Conservation (phyloP, 2,329 filamentous ascomycete genomes). For the Pseudogymnoascus sp. region DNA sequence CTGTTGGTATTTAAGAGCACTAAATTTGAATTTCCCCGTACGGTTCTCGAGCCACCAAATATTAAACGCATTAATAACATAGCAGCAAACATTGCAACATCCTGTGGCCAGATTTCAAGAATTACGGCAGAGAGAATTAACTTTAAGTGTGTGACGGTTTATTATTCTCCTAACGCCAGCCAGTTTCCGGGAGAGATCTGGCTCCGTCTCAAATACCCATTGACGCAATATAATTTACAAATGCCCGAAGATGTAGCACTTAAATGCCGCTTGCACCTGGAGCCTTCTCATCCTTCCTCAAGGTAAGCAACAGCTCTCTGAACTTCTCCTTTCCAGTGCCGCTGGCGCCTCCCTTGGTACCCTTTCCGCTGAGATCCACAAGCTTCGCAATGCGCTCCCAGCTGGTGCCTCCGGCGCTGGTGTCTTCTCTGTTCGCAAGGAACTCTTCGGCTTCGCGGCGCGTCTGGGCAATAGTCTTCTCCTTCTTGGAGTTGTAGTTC, state of each 20-base stretch:
- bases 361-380: constrained; percentile 95
- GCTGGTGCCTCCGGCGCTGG: constrained; percentile 86
- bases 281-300: constrained; percentile 89
- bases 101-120: background rate
- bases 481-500: constrained; percentile 97
- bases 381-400: constrained; percentile 98
- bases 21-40: background rate
- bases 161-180: constrained; percentile 7
- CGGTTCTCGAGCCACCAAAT: background rate
- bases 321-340: constrained; percentile 95
- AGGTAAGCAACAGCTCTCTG: constrained; percentile 75
- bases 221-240: constrained; percentile 9
- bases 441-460: constrained; percentile 91
- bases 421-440: constrained; percentile 80
- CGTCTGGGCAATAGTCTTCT: constrained; percentile 84
- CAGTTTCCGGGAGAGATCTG: constrained; percentile 8
- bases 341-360: constrained; percentile 72
- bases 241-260: constrained; percentile 9
- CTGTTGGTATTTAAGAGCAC: background rate
- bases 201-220: constrained; percentile 6
- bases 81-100: background rate
- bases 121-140: background rate
- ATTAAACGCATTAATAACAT: background rate
- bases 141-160: background rate
- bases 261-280: constrained; percentile 59